Evolutionary conservation across 2,329 filamentous ascomycete species (phyloP), one percentile per base, ranked within the genome.

Genomic region (Sodiomyces alkalinus): DNA sequence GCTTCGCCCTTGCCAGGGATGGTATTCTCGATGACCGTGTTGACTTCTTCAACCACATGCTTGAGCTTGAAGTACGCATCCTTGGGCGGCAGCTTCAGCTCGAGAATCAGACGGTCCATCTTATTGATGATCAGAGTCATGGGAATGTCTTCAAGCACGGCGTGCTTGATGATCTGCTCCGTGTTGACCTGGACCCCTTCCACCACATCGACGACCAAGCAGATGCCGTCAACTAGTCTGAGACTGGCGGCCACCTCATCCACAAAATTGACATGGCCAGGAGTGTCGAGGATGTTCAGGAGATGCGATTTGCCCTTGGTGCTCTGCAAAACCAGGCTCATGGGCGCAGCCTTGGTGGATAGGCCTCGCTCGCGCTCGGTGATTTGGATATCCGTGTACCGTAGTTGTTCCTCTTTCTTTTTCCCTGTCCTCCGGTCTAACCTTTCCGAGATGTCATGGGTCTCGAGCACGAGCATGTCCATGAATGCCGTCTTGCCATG

Each of bases 1-100:
- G 68, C 73, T 44, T 82, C 81, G 17, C 86, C 85, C 41, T 73
- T 71, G 2, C 82, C 78, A 4, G 90, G 87, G 17, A 85, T 64
- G 3, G 80, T 79, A 48, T 80, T 85, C 47, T 92, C 82, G 44
- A 98, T 96, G 41, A 90, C 62, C 1, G 83, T 93, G 55, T 98
- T 98, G 53, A 98, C 86, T 53, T 96, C 83, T 52, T 98, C 90
- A 29, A 98, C 74, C n/a, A 94, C 85, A 51, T 96, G 86, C 57
- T 94, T 96, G 30, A 98, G 64, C 63, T 98, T 98, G 65, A 94
- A 96, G 58, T 98, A 98, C 9, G 90, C 90, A 48, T 98, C 90
- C 39, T 76, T 82, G 2, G 90, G 90, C 3, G 90, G 90, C 10
- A 98, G 66, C 51, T 92, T 92, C 28, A 98, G 63, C 55, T 98